Percentiles rank a stretch among this genome's conserved stretches.
Evolutionary conservation across 805 yeast genomes (phyloP).

Genomic region (Pichia californica): DNA sequence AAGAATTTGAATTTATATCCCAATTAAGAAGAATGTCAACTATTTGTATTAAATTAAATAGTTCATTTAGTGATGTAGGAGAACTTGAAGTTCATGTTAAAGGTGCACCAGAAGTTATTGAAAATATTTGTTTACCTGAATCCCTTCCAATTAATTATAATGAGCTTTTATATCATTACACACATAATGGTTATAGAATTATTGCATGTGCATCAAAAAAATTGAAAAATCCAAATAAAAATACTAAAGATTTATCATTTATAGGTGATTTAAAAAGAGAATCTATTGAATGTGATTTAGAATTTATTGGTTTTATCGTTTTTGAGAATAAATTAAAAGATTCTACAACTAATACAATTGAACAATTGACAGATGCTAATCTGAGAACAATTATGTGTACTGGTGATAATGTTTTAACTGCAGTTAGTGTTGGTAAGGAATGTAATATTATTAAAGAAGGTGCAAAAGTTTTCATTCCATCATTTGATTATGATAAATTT

Average conservation of each 20-base stretch:
- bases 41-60: conserved; percentile 42
- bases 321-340: conserved; percentile 87
- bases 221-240: conserved; percentile 11
- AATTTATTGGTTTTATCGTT: conserved; percentile 80
- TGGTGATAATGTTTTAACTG: conserved; percentile 93
- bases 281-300: conserved; percentile 60
- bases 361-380: conserved; percentile 55
- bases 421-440: conserved; percentile 86
- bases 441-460: conserved; percentile 54
- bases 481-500: conserved; percentile 33
- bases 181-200: conserved; percentile 91
- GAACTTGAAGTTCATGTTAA: conserved; percentile 57
- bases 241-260: conserved; percentile 37
- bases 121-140: conserved; percentile 63
- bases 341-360: conserved; percentile 56
- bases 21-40: conserved; percentile 88
- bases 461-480: conserved; percentile 55
- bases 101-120: conserved; percentile 96
- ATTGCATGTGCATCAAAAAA: conserved; percentile 80
- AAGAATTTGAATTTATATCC: conserved; percentile 78
- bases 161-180: conserved; percentile 70
- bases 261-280: conserved; percentile 51
- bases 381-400: conserved; percentile 93
- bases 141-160: conserved; percentile 72
- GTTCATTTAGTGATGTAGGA: conserved; percentile 11